A percentile compares a stretch with the other conserved stretches of the same genome.
phyloP scores from a whole-genome alignment of 108 stramenopile genomes.

The Craspedostauros australis region DNA sequence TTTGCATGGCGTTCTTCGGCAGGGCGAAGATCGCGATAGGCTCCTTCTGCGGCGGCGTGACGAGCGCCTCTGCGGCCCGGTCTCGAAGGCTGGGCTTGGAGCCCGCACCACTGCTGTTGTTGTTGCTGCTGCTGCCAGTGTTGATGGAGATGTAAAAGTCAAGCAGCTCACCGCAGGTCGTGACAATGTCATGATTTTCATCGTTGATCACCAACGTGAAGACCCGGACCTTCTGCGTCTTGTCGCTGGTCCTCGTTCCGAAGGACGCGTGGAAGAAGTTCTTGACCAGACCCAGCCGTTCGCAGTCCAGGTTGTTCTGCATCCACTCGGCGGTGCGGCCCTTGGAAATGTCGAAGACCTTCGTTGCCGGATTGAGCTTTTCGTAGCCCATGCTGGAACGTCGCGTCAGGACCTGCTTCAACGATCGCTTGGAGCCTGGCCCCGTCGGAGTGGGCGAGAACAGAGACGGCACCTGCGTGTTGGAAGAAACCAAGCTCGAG shows the following conservation, averaged over 20 bases:
- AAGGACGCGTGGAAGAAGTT: slow-evolving; percentile 10
- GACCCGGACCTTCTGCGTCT: slow-evolving; percentile 7
- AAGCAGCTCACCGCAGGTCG: slow-evolving; percentile 9
- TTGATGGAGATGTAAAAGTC: slow-evolving; percentile 24
- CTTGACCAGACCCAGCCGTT: slow-evolving; percentile 5
- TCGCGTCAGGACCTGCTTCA: no score
- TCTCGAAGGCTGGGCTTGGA: slow-evolving; percentile 2
- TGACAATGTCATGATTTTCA: slow-evolving; percentile 16
- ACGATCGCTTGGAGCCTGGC: no score
- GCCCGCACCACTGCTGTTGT: neutral
- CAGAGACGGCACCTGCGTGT: no score
- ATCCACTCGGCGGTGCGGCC: slow-evolving; percentile 19
- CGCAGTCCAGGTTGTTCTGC: slow-evolving; percentile 12
- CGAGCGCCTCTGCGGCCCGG: slow-evolving; percentile 13
- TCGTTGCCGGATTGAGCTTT: neutral
- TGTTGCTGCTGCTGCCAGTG: slow-evolving; percentile 3
- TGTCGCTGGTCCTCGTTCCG: slow-evolving; percentile 14
- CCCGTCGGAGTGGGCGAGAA: no score
- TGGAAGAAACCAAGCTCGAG: no score
- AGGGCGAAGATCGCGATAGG: slow-evolving; percentile 15
- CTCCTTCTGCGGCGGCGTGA: slow-evolving; percentile 9
- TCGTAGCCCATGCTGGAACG: no score
- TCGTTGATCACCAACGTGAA: slow-evolving; percentile 12
- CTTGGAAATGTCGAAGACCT: slow-evolving; percentile 6
- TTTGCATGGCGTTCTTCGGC: neutral